phyloP scores from a whole-genome alignment of 768 basidiomycete genomes.

The Lentinula edodes region DNA sequence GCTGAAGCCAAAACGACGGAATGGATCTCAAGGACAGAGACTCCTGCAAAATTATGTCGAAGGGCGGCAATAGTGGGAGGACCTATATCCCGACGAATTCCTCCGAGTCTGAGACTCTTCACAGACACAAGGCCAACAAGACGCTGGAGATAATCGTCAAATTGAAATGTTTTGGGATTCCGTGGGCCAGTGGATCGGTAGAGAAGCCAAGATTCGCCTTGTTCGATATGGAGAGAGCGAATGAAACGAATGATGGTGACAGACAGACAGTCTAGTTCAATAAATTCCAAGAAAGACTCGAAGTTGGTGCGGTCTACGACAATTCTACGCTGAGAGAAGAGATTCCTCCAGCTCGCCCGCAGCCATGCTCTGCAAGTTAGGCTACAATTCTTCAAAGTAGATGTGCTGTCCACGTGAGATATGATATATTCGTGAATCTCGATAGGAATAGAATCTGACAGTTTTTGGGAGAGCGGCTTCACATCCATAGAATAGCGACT shows the following conservation, averaged over 20 bases:
- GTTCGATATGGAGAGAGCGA: not conserved
- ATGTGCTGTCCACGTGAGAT: not conserved
- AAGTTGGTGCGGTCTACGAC: not conserved
- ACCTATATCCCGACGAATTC: not conserved
- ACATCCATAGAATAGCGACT: not conserved
- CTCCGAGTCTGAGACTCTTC: not conserved
- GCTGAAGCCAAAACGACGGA: not conserved
- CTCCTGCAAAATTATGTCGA: not conserved
- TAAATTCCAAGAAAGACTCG: not conserved
- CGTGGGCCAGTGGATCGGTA: not conserved
- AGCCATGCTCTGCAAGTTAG: constrained; percentile 3
- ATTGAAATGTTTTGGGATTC: not conserved
- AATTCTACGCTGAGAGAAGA: not conserved
- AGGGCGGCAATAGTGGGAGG: not conserved
- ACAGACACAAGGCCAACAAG: not conserved
- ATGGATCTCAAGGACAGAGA: not conserved
- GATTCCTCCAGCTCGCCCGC: not conserved
- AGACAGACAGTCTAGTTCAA: not conserved
- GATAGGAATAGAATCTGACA: not conserved
- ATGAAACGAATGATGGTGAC: constrained; percentile 1
- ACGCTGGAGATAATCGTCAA: not conserved
- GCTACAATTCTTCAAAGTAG: not conserved
- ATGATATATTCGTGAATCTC: constrained; percentile 1
- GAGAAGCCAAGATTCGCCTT: not conserved
- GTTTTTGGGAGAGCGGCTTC: not conserved